phyloP scores from a whole-genome alignment of 2,329 filamentous ascomycete species.

The Pseudofabraea citricarpa region DNA sequence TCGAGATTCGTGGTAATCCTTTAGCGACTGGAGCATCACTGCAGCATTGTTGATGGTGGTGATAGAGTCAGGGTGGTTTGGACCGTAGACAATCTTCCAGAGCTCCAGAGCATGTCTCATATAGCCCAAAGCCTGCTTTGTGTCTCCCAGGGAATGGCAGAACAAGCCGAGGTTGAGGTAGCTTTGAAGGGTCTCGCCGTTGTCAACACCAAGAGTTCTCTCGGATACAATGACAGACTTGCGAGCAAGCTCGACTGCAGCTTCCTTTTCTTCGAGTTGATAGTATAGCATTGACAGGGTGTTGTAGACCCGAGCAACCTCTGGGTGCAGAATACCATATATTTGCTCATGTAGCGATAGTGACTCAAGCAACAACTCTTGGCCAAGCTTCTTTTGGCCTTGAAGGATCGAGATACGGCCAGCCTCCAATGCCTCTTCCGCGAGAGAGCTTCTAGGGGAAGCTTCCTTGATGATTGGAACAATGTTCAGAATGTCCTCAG shows the following conservation, averaged over 20 bases:
- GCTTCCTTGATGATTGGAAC: conserved; percentile 96
- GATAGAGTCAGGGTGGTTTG: conserved; percentile 92
- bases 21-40: conserved; percentile 95
- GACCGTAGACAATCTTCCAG: conserved; percentile 95
- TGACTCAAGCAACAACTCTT: conserved; percentile 93
- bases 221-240: conserved; percentile 97
- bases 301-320: conserved; percentile 94
- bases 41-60: conserved; percentile 98
- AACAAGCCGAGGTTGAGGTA: conserved; percentile 96
- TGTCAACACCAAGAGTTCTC: conserved; percentile 88
- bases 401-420: conserved; percentile 95
- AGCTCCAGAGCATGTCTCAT: conserved; percentile 89
- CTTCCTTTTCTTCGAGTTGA: conserved; percentile 95
- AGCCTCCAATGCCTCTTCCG: conserved; percentile 93
- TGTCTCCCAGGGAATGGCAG: conserved; percentile 88
- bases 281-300: conserved; percentile 94
- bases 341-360: conserved; percentile 97
- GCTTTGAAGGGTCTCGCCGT: conserved; percentile 86
- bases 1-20: conserved; percentile 90
- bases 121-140: conserved; percentile 79
- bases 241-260: conserved; percentile 88
- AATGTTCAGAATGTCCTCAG: conserved; percentile 86
- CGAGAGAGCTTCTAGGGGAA: conserved; percentile 80
- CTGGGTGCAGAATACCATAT: conserved; percentile 93
- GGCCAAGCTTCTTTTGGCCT: conserved; percentile 90